phyloP scores from a whole-genome alignment of 1,284 basidiomycete genomes.

The Hypsizygus ulmarius region DNA sequence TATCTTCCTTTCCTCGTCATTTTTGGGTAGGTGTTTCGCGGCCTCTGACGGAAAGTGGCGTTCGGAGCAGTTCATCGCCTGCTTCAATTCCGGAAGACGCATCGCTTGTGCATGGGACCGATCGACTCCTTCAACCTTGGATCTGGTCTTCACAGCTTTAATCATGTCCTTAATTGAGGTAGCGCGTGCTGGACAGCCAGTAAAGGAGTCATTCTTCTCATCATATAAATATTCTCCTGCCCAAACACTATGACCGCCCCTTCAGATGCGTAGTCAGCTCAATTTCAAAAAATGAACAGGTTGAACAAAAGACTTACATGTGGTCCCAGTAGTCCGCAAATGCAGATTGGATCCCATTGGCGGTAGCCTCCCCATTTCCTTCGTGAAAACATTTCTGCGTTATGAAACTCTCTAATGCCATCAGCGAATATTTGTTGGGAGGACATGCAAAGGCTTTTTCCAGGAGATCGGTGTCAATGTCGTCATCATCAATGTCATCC shows the following conservation, averaged over 20 bases:
- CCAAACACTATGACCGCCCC: too few species aligned
- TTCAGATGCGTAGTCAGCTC: too few species aligned
- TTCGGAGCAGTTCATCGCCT: not conserved
- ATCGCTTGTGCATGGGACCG: too few species aligned
- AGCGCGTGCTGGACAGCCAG: too few species aligned
- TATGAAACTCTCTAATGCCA: slow-evolving; percentile 20
- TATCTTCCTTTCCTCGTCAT: slow-evolving; percentile 2
- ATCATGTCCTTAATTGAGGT: too few species aligned
- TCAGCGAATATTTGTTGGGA: slow-evolving; percentile 21
- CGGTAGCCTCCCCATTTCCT: slow-evolving; percentile 12
- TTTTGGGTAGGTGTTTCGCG: not conserved
- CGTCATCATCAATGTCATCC: not conserved
- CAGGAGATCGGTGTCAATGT: slow-evolving; percentile 3
- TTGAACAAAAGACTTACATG: not conserved
- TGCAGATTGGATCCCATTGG: slow-evolving; percentile 20
- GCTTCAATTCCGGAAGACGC: not conserved
- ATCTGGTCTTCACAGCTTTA: too few species aligned
- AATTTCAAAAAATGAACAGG: too few species aligned
- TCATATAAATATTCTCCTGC: too few species aligned
- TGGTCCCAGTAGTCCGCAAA: slow-evolving; percentile 21
- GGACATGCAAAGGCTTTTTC: slow-evolving; percentile 16
- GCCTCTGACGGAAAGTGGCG: not conserved
- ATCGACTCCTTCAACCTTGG: too few species aligned
- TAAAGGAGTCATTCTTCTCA: too few species aligned
- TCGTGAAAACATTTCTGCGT: slow-evolving; percentile 22